phyloP scores from a whole-genome alignment of 2,329 filamentous ascomycete species.

The Niveomyces coronatus region DNA sequence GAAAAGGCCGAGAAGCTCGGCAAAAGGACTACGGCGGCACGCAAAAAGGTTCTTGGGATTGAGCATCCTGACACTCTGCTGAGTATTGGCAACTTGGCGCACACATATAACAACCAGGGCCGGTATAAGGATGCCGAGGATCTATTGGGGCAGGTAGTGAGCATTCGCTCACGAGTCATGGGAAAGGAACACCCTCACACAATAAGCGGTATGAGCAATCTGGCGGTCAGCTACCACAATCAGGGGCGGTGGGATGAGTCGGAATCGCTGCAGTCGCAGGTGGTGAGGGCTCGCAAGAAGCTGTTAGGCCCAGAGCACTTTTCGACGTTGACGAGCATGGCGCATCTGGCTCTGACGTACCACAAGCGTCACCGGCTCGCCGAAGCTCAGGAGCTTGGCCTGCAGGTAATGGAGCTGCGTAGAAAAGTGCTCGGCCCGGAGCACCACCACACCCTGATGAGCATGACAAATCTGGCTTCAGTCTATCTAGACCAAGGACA shows the following conservation, averaged over 20 bases:
- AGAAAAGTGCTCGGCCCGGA: neutral
- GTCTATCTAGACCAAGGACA: neutral
- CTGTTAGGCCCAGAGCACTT: constrained; percentile 13
- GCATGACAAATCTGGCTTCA: neutral
- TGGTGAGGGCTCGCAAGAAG: constrained; percentile 11
- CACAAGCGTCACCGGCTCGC: neutral
- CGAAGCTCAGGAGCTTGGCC: neutral
- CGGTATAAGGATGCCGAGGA: constrained; percentile 11
- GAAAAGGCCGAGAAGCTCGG: constrained; percentile 12
- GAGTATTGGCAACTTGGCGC: constrained; percentile 11
- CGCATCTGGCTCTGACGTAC: constrained; percentile 8
- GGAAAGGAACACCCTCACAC: constrained; percentile 8
- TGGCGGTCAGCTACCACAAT: constrained; percentile 9
- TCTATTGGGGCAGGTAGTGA: constrained; percentile 7
- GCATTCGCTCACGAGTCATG: constrained; percentile 10
- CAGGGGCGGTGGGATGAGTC: constrained; percentile 12
- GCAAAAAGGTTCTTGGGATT: neutral
- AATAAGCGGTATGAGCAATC: constrained; percentile 2
- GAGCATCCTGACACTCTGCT: constrained; percentile 10
- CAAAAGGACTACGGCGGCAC: constrained; percentile 8
- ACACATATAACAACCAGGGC: constrained; percentile 6
- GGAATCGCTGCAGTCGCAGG: constrained; percentile 10
- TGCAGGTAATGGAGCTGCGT: neutral
- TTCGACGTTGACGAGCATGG: constrained; percentile 13
- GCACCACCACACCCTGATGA: neutral